Percentiles rank a stretch among this genome's conserved stretches.
Evolutionary conservation across 306 rosid genomes (phyloP).

Genomic region (Corylus avellana): DNA sequence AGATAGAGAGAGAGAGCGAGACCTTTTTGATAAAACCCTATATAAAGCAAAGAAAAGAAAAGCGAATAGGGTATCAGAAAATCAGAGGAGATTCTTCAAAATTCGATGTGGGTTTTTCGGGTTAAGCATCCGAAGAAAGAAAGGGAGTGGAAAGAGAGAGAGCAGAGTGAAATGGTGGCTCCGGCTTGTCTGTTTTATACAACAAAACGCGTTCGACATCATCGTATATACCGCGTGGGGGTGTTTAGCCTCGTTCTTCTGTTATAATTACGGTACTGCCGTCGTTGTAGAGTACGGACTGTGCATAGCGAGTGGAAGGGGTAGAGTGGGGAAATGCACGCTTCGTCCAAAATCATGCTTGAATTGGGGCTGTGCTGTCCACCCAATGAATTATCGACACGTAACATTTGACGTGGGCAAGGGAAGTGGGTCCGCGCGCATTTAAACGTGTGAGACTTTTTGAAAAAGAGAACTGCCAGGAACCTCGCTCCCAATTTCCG

Average conservation of each 20-base stretch:
- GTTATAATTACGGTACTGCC: conserved; percentile 27
- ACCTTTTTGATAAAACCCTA: neutral
- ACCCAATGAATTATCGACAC: conserved; percentile 31
- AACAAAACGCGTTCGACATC: conserved; percentile 4
- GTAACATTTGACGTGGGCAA: neutral
- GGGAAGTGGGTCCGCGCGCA: neutral
- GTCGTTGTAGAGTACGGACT: neutral
- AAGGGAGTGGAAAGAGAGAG: neutral
- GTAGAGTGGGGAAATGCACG: conserved; percentile 5
- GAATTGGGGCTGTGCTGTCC: neutral
- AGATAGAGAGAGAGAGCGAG: neutral
- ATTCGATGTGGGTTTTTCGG: neutral
- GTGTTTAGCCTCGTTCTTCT: conserved; percentile 14
- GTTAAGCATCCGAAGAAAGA: neutral
- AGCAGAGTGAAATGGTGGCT: too few relatives aligned
- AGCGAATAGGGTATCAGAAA: neutral
- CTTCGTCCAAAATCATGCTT: neutral
- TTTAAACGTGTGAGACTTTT: neutral
- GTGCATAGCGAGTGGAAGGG: neutral
- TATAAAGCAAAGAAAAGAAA: neutral
- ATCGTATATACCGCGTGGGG: conserved; percentile 41
- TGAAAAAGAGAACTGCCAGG: neutral
- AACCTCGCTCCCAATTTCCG: neutral
- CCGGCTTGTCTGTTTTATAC: too few relatives aligned
- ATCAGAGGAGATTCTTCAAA: conserved; percentile 27